These are phyloP conservation scores for Ilex asprella DNA, from an alignment of 257 asterid genomes.

Conservation along the genomic window DNA sequence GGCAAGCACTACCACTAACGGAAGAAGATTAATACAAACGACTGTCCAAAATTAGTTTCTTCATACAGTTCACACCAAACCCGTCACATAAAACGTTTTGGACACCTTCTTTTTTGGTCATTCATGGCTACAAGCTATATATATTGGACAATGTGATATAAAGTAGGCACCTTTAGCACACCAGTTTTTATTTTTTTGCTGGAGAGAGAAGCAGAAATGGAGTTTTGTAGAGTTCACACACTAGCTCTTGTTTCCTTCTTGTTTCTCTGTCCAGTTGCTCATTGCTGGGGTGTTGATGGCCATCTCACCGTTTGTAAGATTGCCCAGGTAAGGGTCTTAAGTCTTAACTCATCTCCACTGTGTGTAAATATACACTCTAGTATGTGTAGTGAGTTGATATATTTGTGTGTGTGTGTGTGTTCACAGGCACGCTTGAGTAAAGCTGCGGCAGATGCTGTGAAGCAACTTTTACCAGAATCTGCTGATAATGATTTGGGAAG, in stretches of 20 bases:
- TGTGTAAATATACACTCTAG: too few relatives aligned
- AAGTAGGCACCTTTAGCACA: background rate
- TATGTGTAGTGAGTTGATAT: background rate
- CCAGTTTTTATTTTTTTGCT: background rate
- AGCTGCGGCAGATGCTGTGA: slow-evolving; percentile 66
- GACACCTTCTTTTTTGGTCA: background rate
- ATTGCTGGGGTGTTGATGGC: slow-evolving; percentile 84
- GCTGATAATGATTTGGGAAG: slow-evolving; percentile 60
- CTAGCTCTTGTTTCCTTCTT: slow-evolving; percentile 17
- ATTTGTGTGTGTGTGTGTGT: background rate
- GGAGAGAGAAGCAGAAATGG: slow-evolving; percentile 27
- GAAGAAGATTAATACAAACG: background rate
- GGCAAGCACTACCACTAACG: background rate
- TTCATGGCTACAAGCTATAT: too few relatives aligned
- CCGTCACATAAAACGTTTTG: too few relatives aligned
- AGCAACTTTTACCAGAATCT: slow-evolving; percentile 48
- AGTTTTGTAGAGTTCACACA: slow-evolving; percentile 9
- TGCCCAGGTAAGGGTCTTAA: slow-evolving; percentile 52
- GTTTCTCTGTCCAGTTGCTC: slow-evolving; percentile 33
- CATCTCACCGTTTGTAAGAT: slow-evolving; percentile 64
- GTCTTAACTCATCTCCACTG: background rate
- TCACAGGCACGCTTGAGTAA: slow-evolving; percentile 55
- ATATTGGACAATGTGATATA: background rate
- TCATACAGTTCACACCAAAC: slow-evolving; percentile 9
- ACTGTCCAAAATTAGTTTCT: background rate